A percentile compares a stretch with the other conserved stretches of the same genome.
Conservation (phyloP, 352 stramenopile genomes). For the Pythium oligandrum region DNA sequence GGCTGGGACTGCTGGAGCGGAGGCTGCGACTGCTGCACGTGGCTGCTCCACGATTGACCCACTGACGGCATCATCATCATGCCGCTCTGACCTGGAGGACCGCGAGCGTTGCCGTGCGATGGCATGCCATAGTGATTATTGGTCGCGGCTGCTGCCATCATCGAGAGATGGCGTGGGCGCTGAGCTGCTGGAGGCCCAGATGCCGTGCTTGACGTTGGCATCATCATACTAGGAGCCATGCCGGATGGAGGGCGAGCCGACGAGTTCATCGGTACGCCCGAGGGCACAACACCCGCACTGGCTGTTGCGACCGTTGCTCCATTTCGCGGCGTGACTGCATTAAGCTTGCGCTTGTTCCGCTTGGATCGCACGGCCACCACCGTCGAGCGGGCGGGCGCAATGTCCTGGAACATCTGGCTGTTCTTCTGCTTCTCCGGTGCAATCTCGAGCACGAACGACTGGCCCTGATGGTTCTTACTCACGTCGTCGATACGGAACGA, state of each 20-base stretch:
- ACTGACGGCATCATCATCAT: constrained; percentile 31
- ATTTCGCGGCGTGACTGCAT: constrained; percentile 23
- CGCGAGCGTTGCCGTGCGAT: constrained; percentile 16
- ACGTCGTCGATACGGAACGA: constrained; percentile 96
- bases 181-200: constrained; percentile 7
- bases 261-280: constrained; percentile 13
- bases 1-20: too few relatives aligned
- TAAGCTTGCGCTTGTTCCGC: constrained; percentile 90
- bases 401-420: constrained; percentile 85
- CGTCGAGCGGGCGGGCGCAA: constrained; percentile 83
- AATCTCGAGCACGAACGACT: constrained; percentile 91
- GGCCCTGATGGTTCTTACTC: constrained; percentile 96
- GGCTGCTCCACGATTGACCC: constrained; percentile 34
- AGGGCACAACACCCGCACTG: neutral
- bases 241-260: neutral
- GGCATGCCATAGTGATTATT: constrained; percentile 9
- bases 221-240: neutral
- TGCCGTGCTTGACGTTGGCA: constrained; percentile 23
- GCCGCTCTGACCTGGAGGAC: neutral
- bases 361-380: constrained; percentile 93
- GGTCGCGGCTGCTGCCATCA: constrained; percentile 7
- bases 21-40: constrained; percentile 30
- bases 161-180: constrained; percentile 12
- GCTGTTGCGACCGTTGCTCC: neutral
- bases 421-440: constrained; percentile 80